Percentiles rank a stretch among this genome's conserved stretches.
phyloP scores from a whole-genome alignment of 2,329 filamentous ascomycete genomes.

The Pestalotiopsis fici region DNA sequence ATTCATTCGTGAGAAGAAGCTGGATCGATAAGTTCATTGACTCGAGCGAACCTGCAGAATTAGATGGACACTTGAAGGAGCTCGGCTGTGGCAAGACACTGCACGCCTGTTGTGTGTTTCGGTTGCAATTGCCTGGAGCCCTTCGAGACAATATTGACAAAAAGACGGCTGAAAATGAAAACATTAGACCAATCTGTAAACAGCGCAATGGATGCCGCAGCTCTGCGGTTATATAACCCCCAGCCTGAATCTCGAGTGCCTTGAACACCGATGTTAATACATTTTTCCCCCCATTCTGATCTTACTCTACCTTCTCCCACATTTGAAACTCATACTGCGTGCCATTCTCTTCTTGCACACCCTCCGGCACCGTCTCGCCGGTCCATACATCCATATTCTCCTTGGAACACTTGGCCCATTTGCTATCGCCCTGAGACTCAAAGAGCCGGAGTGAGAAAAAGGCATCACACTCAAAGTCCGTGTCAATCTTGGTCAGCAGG shows the following conservation, averaged over 20 bases:
- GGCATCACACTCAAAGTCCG: constrained; percentile 76
- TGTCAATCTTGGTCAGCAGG: constrained; percentile 68
- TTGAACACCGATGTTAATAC: background rate
- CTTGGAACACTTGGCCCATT: constrained; percentile 57
- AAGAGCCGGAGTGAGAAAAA: constrained; percentile 66
- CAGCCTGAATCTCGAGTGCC: too few species aligned
- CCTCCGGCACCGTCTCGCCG: constrained; percentile 62
- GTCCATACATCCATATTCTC: constrained; percentile 62
- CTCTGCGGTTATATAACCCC: too few species aligned
- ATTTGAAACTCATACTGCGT: constrained; percentile 72
- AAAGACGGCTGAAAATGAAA: too few species aligned
- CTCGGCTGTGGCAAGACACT: too few species aligned
- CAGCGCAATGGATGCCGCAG: too few species aligned
- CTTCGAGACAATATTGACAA: too few species aligned
- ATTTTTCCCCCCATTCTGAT: background rate
- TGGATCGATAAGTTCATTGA: constrained; percentile 34
- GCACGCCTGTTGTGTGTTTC: too few species aligned
- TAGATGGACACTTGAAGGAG: too few species aligned
- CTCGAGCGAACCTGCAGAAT: too few species aligned
- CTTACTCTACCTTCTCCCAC: constrained; percentile 58
- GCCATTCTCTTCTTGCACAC: constrained; percentile 62
- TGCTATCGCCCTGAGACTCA: constrained; percentile 31
- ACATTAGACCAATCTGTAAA: too few species aligned
- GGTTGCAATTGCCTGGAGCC: too few species aligned
- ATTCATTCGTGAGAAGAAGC: constrained; percentile 59